Evolutionary conservation across 2,329 filamentous ascomycete genomes (phyloP), one percentile per base, ranked within the genome.

Genomic region (Pestalotiopsis sp.): DNA sequence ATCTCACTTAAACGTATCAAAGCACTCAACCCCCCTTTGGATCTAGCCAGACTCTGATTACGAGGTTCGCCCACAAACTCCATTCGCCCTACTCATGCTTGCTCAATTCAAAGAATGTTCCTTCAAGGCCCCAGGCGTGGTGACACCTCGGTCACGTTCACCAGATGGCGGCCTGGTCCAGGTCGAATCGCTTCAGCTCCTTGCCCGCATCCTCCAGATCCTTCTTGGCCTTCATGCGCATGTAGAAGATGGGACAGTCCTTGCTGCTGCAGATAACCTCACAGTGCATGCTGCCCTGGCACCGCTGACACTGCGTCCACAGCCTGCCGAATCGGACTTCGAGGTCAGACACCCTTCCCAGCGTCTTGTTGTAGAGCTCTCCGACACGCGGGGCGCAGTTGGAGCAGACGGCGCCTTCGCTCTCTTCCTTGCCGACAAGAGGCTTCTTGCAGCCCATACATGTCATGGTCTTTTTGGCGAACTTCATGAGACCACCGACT

Each of bases 191-290:
- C 74, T 88, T 88, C 75, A 99, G 81, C 80, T 99, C 96, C 83
- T 94, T 97, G 68, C 95, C 94, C 1, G 91, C 92, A 83, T 99
- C 96, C 80, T 98, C 95, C 52, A 98, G 91, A 79, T 99, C 96
- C 85, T 99, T 99, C 88, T 98, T 97, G 40, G 95, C 95, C 87
- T 99, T 99, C 96, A 99, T 99, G 4, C 96, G 91, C 96, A 99
- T 99, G 81, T 99, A 99, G 81, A 99, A 99, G 77, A 99, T 99
- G 1, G 96, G 96, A 78, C 96, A 99, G 84, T 99, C 96, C 80
- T 94, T 93, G 79, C 92, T 95, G 71, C 92, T 95, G 84, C 96
- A 99, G 74, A 99, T 98, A 67, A 99, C 97, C 81, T 99, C 96
- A 80, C 94, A 96, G 83, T 99, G 96, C 88, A 99, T 92, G 83